These are phyloP conservation scores for Nepenthes alata DNA, from an alignment of 179 eudicot genomes.

Conservation along the genomic window DNA sequence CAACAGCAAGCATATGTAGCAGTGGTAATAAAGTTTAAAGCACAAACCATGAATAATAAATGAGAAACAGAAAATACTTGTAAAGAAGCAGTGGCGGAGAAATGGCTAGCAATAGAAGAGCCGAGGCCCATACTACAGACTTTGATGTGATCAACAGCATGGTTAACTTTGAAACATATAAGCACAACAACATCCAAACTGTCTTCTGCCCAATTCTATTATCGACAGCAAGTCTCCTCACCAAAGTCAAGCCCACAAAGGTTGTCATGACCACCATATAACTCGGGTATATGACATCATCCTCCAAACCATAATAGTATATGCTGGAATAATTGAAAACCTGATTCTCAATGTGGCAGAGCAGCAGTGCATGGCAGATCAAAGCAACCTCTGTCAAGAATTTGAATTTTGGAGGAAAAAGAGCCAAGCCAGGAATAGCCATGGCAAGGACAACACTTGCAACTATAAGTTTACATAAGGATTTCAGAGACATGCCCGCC, in stretches of 20 bases:
- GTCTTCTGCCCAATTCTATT: slow-evolving; percentile 69
- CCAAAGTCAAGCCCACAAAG: slow-evolving; percentile 71
- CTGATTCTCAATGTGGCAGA: slow-evolving; percentile 83
- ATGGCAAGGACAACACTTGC: slow-evolving; percentile 71
- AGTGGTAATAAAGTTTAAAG: slow-evolving; percentile 1
- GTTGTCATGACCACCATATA: slow-evolving; percentile 86
- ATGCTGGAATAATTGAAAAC: slow-evolving; percentile 78
- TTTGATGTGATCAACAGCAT: slow-evolving; percentile 81
- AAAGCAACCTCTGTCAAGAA: slow-evolving; percentile 70
- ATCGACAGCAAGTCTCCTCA: slow-evolving; percentile 67
- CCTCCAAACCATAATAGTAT: slow-evolving; percentile 79
- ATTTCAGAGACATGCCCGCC: slow-evolving; percentile 92
- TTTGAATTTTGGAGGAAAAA: slow-evolving; percentile 65
- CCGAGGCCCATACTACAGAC: slow-evolving; percentile 85
- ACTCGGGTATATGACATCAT: slow-evolving; percentile 95
- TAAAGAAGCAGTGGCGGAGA: slow-evolving; percentile 95
- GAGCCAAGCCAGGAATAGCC: slow-evolving; percentile 83
- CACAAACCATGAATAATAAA: not conserved
- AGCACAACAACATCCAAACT: slow-evolving; percentile 76
- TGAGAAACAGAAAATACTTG: slow-evolving; percentile 37
- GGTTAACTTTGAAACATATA: slow-evolving; percentile 73
- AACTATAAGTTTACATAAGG: slow-evolving; percentile 85
- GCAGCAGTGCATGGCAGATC: slow-evolving; percentile 66
- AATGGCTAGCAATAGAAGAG: slow-evolving; percentile 70
- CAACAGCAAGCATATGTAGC: slow-evolving; percentile 10